These are phyloP conservation scores for Erythrophleum fordii DNA, from an alignment of 306 rosid genomes.

Conservation along the genomic window DNA sequence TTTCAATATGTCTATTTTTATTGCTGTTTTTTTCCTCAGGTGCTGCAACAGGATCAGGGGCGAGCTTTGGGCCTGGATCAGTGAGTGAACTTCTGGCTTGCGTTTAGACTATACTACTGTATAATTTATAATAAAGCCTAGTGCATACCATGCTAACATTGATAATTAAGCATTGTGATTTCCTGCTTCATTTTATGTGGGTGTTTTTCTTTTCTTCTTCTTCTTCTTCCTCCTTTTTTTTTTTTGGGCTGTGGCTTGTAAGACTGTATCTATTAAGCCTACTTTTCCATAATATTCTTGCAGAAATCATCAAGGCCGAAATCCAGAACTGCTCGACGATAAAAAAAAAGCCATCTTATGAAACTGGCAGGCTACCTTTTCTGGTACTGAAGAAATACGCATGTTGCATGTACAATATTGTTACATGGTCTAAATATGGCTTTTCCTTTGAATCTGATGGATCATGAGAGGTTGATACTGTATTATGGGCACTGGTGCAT, in stretches of 20 bases:
- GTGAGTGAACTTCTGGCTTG: conserved; percentile 53
- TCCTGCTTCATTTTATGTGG: conserved; percentile 4
- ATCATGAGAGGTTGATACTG: conserved; percentile 28
- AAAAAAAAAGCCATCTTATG: conserved; percentile 34
- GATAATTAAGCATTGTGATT: conserved; percentile 26
- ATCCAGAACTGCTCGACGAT: conserved; percentile 75
- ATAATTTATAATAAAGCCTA: not conserved
- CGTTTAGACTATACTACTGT: conserved; percentile 10
- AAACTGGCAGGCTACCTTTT: conserved; percentile 35
- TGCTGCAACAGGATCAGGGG: conserved; percentile 76
- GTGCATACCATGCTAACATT: not conserved
- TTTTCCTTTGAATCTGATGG: conserved; percentile 32
- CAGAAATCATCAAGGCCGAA: conserved; percentile 83
- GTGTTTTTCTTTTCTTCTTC: no score
- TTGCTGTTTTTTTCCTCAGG: conserved; percentile 51
- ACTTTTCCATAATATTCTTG: conserved; percentile 36
- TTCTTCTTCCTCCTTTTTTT: no score
- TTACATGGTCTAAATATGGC: conserved; percentile 30
- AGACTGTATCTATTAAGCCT: conserved; percentile 34
- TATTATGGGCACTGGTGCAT: conserved; percentile 31
- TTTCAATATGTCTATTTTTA: not conserved
- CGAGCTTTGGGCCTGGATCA: conserved; percentile 81
- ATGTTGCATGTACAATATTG: conserved; percentile 30
- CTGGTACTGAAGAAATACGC: conserved; percentile 17
- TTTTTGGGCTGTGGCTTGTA: conserved; percentile 6